A percentile compares a stretch with the other conserved stretches of the same genome.
These are phyloP conservation scores for Termitomyces sp. DNA, from an alignment of 768 basidiomycete genomes.

Conservation along the genomic window DNA sequence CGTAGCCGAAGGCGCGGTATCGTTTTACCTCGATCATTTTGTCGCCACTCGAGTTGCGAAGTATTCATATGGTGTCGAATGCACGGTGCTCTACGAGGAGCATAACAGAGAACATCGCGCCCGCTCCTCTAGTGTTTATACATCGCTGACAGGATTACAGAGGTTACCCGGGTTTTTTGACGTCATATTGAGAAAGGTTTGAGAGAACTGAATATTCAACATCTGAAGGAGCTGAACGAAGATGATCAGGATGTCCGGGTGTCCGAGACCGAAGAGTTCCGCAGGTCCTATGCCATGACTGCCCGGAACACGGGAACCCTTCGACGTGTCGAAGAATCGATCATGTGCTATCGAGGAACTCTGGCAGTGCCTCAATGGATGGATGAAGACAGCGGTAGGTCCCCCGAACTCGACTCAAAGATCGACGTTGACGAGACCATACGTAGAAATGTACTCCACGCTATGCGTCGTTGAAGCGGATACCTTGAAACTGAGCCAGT, in stretches of 20 bases:
- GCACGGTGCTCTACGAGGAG: slow-evolving; percentile 8
- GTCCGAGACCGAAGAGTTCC: slow-evolving; percentile 20
- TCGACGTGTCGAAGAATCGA: slow-evolving; percentile 4
- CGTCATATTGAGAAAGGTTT: slow-evolving; percentile 20
- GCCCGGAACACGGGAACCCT: slow-evolving; percentile 4
- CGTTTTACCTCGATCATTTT: slow-evolving; percentile 22
- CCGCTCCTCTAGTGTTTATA: slow-evolving; percentile 6
- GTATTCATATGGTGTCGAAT: slow-evolving; percentile 19
- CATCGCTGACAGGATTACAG: slow-evolving; percentile 8
- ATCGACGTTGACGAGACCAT: background rate
- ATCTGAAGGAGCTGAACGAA: background rate
- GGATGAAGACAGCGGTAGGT: slow-evolving; percentile 18
- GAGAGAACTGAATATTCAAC: background rate
- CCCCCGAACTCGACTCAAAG: background rate
- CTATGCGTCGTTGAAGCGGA: slow-evolving; percentile 19
- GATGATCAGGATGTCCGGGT: slow-evolving; percentile 31
- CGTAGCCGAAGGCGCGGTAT: slow-evolving; percentile 25
- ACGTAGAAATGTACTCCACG: slow-evolving; percentile 18
- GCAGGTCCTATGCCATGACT: slow-evolving; percentile 11
- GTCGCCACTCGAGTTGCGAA: slow-evolving; percentile 21
- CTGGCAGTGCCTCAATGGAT: slow-evolving; percentile 18
- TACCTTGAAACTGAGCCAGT: slow-evolving; percentile 4
- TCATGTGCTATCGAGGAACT: slow-evolving; percentile 21
- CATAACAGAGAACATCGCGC: slow-evolving; percentile 16
- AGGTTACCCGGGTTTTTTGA: slow-evolving; percentile 17